A percentile compares a stretch with the other conserved stretches of the same genome.
Conservation (phyloP, 768 basidiomycete genomes). For the Lepiota brunneoincarnata region DNA sequence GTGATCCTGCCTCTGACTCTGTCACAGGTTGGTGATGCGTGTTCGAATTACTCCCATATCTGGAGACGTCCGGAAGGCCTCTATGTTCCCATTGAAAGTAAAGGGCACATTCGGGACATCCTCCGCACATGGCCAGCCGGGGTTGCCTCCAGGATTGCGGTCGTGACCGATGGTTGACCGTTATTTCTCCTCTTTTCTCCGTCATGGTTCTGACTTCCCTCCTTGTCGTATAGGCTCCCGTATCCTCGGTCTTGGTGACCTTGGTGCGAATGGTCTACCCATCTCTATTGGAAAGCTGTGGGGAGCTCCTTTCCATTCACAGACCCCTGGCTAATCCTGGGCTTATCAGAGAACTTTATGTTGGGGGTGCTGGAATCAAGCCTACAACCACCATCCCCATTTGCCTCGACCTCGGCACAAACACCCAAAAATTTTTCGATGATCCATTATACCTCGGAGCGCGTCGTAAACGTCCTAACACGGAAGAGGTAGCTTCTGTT, state of each 20-base stretch:
- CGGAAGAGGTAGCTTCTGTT: constrained; percentile 34
- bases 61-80: constrained; percentile 62
- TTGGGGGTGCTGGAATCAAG: constrained; percentile 67
- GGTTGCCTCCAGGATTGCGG: constrained; percentile 56
- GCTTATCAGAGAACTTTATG: constrained; percentile 53
- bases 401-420: constrained; percentile 74
- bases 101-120: constrained; percentile 58
- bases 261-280: constrained; percentile 47
- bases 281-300: constrained; percentile 76
- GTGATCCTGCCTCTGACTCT: constrained; percentile 6
- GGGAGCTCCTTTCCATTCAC: constrained; percentile 19
- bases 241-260: constrained; percentile 65
- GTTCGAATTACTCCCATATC: constrained; percentile 67
- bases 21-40: constrained; percentile 65
- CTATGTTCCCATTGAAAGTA: constrained; percentile 64
- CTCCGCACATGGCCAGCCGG: constrained; percentile 49
- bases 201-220: constrained; percentile 6
- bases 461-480: constrained; percentile 48
- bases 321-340: not conserved
- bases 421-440: constrained; percentile 60
- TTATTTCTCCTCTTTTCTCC: constrained; percentile 22
- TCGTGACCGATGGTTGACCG: constrained; percentile 68
- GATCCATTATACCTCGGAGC: constrained; percentile 79
- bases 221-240: constrained; percentile 47
- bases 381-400: constrained; percentile 59